Percentiles rank a stretch among this genome's conserved stretches.
Conservation (phyloP, 2,329 filamentous ascomycete genomes). For the Eutypella sp. region DNA sequence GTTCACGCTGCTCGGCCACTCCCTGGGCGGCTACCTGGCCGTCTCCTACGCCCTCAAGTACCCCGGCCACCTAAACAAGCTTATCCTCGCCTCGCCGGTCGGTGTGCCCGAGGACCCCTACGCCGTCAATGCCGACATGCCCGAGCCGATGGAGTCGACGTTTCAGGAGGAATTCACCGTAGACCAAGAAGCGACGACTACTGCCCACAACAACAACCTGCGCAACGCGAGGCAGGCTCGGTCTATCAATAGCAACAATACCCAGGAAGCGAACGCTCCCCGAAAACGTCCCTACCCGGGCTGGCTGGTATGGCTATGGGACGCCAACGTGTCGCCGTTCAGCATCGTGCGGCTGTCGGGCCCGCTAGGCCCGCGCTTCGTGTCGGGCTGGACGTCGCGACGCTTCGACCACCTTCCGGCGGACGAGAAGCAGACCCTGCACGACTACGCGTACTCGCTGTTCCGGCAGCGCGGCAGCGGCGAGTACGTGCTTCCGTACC, state of each 20-base stretch:
- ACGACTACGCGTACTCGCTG: constrained; percentile 90
- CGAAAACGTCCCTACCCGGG: constrained; percentile 60
- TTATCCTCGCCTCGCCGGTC: constrained; percentile 90
- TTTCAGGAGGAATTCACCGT: constrained; percentile 75
- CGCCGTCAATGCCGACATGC: constrained; percentile 74
- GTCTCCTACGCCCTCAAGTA: constrained; percentile 96
- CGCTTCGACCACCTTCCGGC: constrained; percentile 84
- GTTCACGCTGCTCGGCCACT: constrained; percentile 91
- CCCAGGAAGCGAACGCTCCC: constrained; percentile 27
- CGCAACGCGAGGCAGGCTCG: constrained; percentile 32
- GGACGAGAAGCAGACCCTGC: constrained; percentile 76
- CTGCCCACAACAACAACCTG: constrained; percentile 26
- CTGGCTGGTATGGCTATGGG: constrained; percentile 93
- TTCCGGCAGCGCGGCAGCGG: constrained; percentile 90
- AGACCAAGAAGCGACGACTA: constrained; percentile 51
- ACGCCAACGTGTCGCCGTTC: constrained; percentile 94
- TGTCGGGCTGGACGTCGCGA: constrained; percentile 90
- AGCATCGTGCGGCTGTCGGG: constrained; percentile 83
- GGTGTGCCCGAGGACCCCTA: constrained; percentile 93
- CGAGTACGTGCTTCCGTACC: constrained; percentile 88
- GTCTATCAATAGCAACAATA: constrained; percentile 7
- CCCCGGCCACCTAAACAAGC: constrained; percentile 87
- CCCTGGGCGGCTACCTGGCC: constrained; percentile 89
- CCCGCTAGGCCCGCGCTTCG: constrained; percentile 82
- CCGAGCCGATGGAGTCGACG: constrained; percentile 68